Evolutionary conservation across 2,329 filamentous ascomycete species (phyloP).

Genomic region (Chrysoporthe deuterocubensis): DNA sequence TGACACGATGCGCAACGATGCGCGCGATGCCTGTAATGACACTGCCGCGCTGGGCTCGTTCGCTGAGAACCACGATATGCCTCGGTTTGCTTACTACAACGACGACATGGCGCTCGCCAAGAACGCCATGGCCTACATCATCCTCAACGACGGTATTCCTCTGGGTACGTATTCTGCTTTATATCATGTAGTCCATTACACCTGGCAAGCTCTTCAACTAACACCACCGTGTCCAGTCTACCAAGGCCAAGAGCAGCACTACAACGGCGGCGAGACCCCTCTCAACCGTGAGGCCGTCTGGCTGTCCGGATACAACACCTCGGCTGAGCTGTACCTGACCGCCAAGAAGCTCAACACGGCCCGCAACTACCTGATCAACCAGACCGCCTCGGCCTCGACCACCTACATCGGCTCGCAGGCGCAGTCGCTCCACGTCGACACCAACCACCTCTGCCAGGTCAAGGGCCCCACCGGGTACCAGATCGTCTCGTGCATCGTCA

Average conservation of each 20-base stretch:
- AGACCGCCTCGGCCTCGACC: slow-evolving; percentile 43
- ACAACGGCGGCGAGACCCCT: slow-evolving; percentile 47
- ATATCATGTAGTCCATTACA: neutral
- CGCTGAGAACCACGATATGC: slow-evolving; percentile 63
- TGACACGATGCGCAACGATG: slow-evolving; percentile 43
- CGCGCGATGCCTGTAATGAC: slow-evolving; percentile 46
- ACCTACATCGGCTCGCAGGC: slow-evolving; percentile 46
- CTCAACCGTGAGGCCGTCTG: slow-evolving; percentile 55
- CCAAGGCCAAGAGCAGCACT: slow-evolving; percentile 62
- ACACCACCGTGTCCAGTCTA: slow-evolving; percentile 52
- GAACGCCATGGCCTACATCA: slow-evolving; percentile 65
- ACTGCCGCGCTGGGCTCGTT: slow-evolving; percentile 54
- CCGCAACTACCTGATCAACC: slow-evolving; percentile 49
- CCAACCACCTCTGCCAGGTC: slow-evolving; percentile 45
- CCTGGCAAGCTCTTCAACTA: neutral
- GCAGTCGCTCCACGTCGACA: slow-evolving; percentile 41
- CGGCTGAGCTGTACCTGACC: slow-evolving; percentile 47
- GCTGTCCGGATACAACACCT: slow-evolving; percentile 50
- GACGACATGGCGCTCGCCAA: slow-evolving; percentile 59
- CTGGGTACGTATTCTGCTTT: slow-evolving; percentile 31
- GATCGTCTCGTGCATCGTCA: slow-evolving; percentile 46
- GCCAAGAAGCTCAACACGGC: slow-evolving; percentile 55
- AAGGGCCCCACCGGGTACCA: slow-evolving; percentile 45
- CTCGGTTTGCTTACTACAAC: slow-evolving; percentile 56
- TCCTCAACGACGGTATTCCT: slow-evolving; percentile 61